Base-by-base conservation (phyloP, 176 grass and related monocot species). In the Calamus simplicifolius region DNA sequence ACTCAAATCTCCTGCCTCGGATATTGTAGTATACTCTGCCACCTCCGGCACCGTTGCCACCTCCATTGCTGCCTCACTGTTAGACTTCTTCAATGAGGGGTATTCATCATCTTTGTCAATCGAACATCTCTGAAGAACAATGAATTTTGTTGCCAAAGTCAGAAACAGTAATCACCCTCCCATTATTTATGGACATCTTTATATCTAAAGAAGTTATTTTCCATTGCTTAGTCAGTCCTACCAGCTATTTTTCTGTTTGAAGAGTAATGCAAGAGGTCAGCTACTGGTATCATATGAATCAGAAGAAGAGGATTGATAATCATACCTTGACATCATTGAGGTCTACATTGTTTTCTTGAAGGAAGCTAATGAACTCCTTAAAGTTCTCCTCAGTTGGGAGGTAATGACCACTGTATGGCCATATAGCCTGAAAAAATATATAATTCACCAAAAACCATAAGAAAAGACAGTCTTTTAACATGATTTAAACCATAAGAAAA, bases 31-130 rank as follows among this genome's bases (percentile, higher is more conserved):
- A 31, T 50, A 31, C 0, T 49, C 51, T 49, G 19, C 3, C 38
- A 17, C 43, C 8, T 64, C 48, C 4, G 12, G 16, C 8, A 25
- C 49, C 18, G 2, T 50, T 29, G 18, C 60, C 26, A 19, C 48
- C 29, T 58, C 53, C 5, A 55, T 64, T 19, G 50, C 60, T 52
- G 68, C 26, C 18, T 62, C 54, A 51, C 19, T 25, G 1, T 64
- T 53, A 54, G 67, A 29, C 7, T 70, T 81, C 63, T 18, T 64
- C 19, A 69, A 28, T 50, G 52, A 72, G 18, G 38, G 26, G 67
- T 81, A 98, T 48, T 85, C 75, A n/a, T 90, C 94, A 19, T 85
- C 77, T 70, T 51, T 72, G 64, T 85, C 67, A 0, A 83, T 23
- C 3, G 85, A 49, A 55, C 60, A 73, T 79, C 50, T 89, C 94